Evolutionary conservation across 257 asterid species (phyloP).

Genomic region (Dorcoceras hygrometricum): DNA sequence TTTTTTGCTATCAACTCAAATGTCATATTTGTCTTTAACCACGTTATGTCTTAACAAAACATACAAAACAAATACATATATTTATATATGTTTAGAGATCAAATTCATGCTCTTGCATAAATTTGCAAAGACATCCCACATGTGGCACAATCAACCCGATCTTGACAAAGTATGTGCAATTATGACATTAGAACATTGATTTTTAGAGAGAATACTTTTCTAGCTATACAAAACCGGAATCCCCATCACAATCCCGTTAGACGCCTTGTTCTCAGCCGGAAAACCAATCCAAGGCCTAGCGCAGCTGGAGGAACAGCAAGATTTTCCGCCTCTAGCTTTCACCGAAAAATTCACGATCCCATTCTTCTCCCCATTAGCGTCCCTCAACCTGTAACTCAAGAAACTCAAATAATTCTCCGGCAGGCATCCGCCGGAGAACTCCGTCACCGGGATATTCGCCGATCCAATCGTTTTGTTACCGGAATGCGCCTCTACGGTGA

Average conservation of each 20-base stretch:
- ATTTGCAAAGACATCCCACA: too few species aligned
- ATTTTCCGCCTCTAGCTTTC: constrained; percentile 29
- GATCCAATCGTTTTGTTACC: constrained; percentile 43
- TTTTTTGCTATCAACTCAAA: too few species aligned
- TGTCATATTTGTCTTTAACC: too few species aligned
- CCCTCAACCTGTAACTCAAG: constrained; percentile 76
- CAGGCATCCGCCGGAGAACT: constrained; percentile 56
- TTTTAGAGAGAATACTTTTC: not conserved
- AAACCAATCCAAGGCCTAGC: constrained; percentile 29
- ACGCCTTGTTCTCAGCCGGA: constrained; percentile 20
- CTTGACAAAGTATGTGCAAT: too few species aligned
- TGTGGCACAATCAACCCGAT: too few species aligned
- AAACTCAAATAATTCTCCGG: constrained; percentile 63
- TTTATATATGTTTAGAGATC: too few species aligned
- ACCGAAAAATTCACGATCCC: constrained; percentile 77
- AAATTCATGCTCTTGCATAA: too few species aligned
- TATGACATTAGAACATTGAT: not conserved
- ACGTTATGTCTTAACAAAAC: too few species aligned
- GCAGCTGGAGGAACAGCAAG: constrained; percentile 13
- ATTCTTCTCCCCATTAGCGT: constrained; percentile 46
- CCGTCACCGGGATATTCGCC: constrained; percentile 57
- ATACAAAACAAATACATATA: too few species aligned
- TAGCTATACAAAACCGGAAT: constrained; percentile 45
- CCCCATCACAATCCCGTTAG: constrained; percentile 44
- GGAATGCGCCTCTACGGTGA: constrained; percentile 57